A percentile compares a stretch with the other conserved stretches of the same genome.
phyloP scores from a whole-genome alignment of 495 filamentous ascomycete species.

The Cercophora samala region DNA sequence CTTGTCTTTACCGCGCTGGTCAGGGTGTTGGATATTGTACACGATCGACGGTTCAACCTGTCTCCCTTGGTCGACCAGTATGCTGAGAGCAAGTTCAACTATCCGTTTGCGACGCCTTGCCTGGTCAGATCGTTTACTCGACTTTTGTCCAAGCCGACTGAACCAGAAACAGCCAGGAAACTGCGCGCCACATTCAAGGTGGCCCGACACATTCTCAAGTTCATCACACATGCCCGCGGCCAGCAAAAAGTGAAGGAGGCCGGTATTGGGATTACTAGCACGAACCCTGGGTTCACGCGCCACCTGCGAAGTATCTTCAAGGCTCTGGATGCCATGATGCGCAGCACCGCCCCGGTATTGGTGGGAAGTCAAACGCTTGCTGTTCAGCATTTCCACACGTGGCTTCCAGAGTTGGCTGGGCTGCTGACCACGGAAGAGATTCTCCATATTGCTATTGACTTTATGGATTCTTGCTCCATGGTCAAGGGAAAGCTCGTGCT shows the following conservation, averaged over 20 bases:
- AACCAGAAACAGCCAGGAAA: slow-evolving; percentile 74
- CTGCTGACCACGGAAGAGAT: slow-evolving; percentile 80
- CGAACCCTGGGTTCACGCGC: slow-evolving; percentile 70
- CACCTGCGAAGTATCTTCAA: slow-evolving; percentile 87
- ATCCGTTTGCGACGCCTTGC: slow-evolving; percentile 90
- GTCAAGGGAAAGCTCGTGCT: slow-evolving; percentile 93
- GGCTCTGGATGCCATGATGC: slow-evolving; percentile 83
- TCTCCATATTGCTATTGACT: slow-evolving; percentile 83
- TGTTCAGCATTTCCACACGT: slow-evolving; percentile 94
- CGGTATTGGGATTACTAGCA: slow-evolving; percentile 80
- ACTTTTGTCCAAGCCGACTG: slow-evolving; percentile 71
- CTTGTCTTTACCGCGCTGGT: slow-evolving; percentile 87
- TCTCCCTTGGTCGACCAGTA: slow-evolving; percentile 88
- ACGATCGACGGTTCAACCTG: slow-evolving; percentile 90
- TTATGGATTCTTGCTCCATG: slow-evolving; percentile 83
- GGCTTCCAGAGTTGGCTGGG: slow-evolving; percentile 82
- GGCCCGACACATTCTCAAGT: slow-evolving; percentile 84
- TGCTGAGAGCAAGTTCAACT: slow-evolving; percentile 84
- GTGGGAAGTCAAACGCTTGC: slow-evolving; percentile 93
- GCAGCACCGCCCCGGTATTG: slow-evolving; percentile 73
- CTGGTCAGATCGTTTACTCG: slow-evolving; percentile 82
- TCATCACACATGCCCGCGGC: slow-evolving; percentile 85
- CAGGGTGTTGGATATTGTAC: slow-evolving; percentile 84
- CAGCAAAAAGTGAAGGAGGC: slow-evolving; percentile 87
- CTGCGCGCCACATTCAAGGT: slow-evolving; percentile 94